phyloP scores from a whole-genome alignment of 2,329 filamentous ascomycete species.

The Canariomyces notabilis region DNA sequence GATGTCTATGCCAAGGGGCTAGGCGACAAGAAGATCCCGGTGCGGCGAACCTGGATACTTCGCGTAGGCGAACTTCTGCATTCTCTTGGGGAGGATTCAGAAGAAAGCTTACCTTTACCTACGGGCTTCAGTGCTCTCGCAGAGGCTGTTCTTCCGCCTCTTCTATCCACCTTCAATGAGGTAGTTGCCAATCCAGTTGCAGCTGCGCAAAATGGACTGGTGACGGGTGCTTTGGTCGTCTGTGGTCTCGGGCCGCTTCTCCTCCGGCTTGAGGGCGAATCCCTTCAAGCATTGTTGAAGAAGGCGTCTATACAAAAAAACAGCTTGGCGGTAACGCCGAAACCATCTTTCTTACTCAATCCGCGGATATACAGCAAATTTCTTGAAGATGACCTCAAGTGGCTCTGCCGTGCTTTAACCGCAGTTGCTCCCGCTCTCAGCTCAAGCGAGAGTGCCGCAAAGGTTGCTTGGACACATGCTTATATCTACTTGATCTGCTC shows the following conservation, averaged over 20 bases:
- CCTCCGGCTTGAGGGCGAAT: slow-evolving; percentile 50
- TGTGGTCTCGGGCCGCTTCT: slow-evolving; percentile 56
- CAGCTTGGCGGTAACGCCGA: slow-evolving; percentile 65
- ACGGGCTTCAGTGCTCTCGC: slow-evolving; percentile 46
- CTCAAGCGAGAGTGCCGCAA: slow-evolving; percentile 45
- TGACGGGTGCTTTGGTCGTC: slow-evolving; percentile 72
- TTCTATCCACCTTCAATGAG: slow-evolving; percentile 72
- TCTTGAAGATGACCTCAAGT: slow-evolving; percentile 68
- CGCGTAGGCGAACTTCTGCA: slow-evolving; percentile 67
- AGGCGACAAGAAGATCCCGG: slow-evolving; percentile 73
- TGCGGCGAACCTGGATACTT: slow-evolving; percentile 76
- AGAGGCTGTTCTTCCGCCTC: slow-evolving; percentile 47
- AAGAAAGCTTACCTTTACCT: slow-evolving; percentile 42
- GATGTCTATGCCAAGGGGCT: slow-evolving; percentile 78
- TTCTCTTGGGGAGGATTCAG: slow-evolving; percentile 42
- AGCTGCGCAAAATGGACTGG: slow-evolving; percentile 75
- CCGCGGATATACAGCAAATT: slow-evolving; percentile 78
- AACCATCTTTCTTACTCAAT: slow-evolving; percentile 83
- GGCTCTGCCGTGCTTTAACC: slow-evolving; percentile 67
- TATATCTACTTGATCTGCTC: slow-evolving; percentile 75
- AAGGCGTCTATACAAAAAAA: slow-evolving; percentile 60
- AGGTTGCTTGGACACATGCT: slow-evolving; percentile 74
- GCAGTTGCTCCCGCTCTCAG: slow-evolving; percentile 53
- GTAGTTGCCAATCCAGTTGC: slow-evolving; percentile 70
- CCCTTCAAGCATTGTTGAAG: slow-evolving; percentile 45